A percentile compares a stretch with the other conserved stretches of the same genome.
Conservation (phyloP, 2,329 filamentous ascomycete species). For the Fusarium camptoceras region DNA sequence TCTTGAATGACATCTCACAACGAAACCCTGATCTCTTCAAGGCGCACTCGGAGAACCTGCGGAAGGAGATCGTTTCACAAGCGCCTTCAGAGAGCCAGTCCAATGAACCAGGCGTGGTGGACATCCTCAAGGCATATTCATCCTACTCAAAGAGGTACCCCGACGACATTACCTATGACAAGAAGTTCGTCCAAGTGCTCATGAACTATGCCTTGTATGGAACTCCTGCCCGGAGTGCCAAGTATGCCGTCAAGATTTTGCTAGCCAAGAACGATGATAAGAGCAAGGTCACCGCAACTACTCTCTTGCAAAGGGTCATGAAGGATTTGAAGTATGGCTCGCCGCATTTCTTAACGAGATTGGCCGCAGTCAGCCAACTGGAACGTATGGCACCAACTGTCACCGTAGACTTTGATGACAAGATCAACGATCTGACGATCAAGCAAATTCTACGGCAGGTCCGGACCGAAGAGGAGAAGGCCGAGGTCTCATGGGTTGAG, state of each 20-base stretch:
- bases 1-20: conserved; percentile 92
- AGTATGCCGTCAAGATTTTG: conserved; percentile 93
- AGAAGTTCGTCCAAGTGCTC: conserved; percentile 83
- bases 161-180: conserved; percentile 82
- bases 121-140: conserved; percentile 93
- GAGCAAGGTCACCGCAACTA: conserved; percentile 83
- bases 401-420: conserved; percentile 77
- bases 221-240: conserved; percentile 83
- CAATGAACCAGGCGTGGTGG: conserved; percentile 81
- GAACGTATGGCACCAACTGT: conserved; percentile 79
- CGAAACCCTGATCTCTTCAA: conserved; percentile 92
- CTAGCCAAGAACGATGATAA: conserved; percentile 80
- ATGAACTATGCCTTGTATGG: conserved; percentile 87
- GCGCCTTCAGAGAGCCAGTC: conserved; percentile 75
- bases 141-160: conserved; percentile 90
- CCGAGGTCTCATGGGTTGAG: conserved; percentile 74
- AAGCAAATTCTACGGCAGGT: conserved; percentile 79
- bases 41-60: conserved; percentile 90
- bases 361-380: conserved; percentile 79
- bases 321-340: conserved; percentile 79
- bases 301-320: conserved; percentile 81
- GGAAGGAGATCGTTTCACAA: conserved; percentile 84
- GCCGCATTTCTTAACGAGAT: conserved; percentile 79
- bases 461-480: conserved; percentile 69
- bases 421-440: conserved; percentile 82